Evolutionary conservation across 768 basidiomycete species (phyloP).

Genomic region (Xanthoconium stramineum): DNA sequence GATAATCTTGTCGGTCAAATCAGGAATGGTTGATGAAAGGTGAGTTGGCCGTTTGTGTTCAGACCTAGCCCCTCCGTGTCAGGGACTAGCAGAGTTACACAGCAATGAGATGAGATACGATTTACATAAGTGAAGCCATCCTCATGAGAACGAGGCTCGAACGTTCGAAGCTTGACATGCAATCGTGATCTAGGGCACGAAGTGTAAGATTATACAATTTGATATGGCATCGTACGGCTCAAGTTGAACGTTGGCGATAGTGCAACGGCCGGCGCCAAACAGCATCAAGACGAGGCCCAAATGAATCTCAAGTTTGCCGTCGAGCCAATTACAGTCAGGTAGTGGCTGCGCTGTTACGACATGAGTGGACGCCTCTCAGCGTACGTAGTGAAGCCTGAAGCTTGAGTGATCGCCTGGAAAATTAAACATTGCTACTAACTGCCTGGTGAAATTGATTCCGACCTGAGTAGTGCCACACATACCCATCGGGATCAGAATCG

Average conservation of each 20-base stretch:
- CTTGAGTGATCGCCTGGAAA: too few species aligned
- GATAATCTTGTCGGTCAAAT: constrained; percentile 1
- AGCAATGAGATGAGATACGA: background rate
- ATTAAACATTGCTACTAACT: too few species aligned
- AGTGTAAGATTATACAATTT: background rate
- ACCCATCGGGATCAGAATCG: too few species aligned
- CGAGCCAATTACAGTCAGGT: too few species aligned
- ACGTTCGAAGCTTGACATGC: background rate
- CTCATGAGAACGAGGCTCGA: background rate
- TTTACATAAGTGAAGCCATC: background rate
- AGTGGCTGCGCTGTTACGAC: too few species aligned
- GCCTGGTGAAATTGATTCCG: too few species aligned
- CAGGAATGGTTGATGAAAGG: background rate
- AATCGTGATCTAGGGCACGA: background rate
- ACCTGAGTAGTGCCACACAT: too few species aligned
- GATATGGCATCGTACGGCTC: too few species aligned
- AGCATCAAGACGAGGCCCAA: background rate
- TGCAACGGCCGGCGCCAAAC: background rate
- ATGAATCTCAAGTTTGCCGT: too few species aligned
- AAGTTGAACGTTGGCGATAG: too few species aligned
- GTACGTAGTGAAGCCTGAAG: too few species aligned
- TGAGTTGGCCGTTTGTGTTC: background rate
- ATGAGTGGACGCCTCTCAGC: too few species aligned
- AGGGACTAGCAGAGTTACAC: background rate
- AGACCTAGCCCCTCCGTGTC: background rate